Percentiles rank a stretch among this genome's conserved stretches.
Conservation (phyloP, 805 yeast species). For the Jamesozyma jinghongensis region DNA sequence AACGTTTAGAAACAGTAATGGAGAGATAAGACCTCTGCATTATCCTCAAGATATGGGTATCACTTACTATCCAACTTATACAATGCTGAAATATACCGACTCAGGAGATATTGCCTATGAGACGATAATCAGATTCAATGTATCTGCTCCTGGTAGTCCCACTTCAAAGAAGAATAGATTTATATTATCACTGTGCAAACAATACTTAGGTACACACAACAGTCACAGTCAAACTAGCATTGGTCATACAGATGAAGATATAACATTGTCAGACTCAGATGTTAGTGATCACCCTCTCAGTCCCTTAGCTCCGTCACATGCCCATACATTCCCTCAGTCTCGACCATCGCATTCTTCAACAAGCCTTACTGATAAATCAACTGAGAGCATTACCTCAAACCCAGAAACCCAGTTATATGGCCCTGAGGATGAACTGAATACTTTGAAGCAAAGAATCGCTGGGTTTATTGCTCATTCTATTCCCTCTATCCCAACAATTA, state of each 20-base stretch:
- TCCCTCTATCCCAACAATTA: constrained; percentile 43
- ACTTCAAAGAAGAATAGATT: constrained; percentile 63
- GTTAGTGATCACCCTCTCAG: too few relatives aligned
- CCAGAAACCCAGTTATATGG: too few relatives aligned
- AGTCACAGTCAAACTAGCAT: neutral
- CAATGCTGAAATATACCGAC: constrained; percentile 25
- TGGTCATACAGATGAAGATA: neutral
- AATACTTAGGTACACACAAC: constrained; percentile 26
- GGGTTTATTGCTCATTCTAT: constrained; percentile 64
- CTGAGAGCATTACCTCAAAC: too few relatives aligned
- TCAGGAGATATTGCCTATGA: constrained; percentile 27
- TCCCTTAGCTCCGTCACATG: too few relatives aligned
- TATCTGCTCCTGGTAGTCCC: constrained; percentile 51
- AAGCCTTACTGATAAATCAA: too few relatives aligned
- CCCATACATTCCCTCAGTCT: too few relatives aligned
- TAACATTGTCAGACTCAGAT: neutral
- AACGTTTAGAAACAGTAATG: neutral
- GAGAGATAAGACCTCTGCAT: neutral
- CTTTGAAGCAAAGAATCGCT: constrained; percentile 54
- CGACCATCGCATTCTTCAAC: too few relatives aligned
- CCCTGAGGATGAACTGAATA: constrained; percentile 32
- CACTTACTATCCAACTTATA: constrained; percentile 51
- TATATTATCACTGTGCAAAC: constrained; percentile 58
- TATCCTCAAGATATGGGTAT: constrained; percentile 50
- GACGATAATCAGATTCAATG: constrained; percentile 65